These are phyloP conservation scores for Pascua guehoae DNA, from an alignment of 1,284 basidiomycete species.

Conservation along the genomic window DNA sequence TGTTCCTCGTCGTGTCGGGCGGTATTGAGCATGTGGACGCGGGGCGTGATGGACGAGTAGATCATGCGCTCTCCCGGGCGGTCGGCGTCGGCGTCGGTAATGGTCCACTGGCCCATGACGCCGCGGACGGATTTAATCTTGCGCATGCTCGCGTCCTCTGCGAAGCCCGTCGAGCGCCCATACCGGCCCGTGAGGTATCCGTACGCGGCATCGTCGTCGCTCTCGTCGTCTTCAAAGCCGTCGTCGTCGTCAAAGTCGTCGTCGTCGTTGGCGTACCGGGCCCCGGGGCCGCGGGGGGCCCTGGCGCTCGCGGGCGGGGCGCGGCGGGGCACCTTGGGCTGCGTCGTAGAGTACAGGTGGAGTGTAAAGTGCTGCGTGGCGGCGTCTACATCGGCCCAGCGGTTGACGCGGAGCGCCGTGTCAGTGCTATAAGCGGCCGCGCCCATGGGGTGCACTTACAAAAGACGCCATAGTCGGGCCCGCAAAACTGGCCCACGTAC, in stretches of 20 bases:
- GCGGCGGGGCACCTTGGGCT: slow-evolving; percentile 6
- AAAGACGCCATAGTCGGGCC: slow-evolving; percentile 39
- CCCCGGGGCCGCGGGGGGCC: neutral
- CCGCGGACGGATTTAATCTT: slow-evolving; percentile 75
- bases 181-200: slow-evolving; percentile 1
- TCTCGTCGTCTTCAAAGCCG: slow-evolving; percentile 25
- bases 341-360: slow-evolving; percentile 74
- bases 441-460: slow-evolving; percentile 24
- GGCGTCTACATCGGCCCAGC: slow-evolving; percentile 42
- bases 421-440: slow-evolving; percentile 17
- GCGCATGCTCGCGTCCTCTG: slow-evolving; percentile 62
- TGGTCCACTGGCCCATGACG: slow-evolving; percentile 75
- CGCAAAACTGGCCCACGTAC: slow-evolving; percentile 88
- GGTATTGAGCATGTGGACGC: slow-evolving; percentile 81
- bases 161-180: slow-evolving; percentile 13
- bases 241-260: slow-evolving; percentile 24
- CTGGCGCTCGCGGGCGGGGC: slow-evolving; percentile 7
- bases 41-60: slow-evolving; percentile 79
- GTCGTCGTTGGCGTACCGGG: neutral
- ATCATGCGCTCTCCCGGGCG: slow-evolving; percentile 92
- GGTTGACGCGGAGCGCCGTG: slow-evolving; percentile 42
- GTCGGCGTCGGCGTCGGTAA: slow-evolving; percentile 90
- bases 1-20: slow-evolving; percentile 67
- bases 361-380: slow-evolving; percentile 70
- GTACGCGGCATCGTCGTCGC: slow-evolving; percentile 47